Evolutionary conservation across 2,329 filamentous ascomycete genomes (phyloP).

Genomic region (Fusarium pseudograminearum): DNA sequence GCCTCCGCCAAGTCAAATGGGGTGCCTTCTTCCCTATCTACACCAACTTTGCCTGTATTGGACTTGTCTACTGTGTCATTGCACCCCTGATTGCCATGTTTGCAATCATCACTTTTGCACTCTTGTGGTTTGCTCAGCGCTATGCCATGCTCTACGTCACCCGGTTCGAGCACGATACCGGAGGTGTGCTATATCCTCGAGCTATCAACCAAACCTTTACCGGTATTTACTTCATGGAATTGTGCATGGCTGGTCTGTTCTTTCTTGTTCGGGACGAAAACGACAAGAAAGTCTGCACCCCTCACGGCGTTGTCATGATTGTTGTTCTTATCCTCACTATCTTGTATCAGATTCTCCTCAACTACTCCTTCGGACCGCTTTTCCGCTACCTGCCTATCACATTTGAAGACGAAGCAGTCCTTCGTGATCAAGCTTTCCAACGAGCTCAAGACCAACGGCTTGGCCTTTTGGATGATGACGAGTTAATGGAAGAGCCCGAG

Average conservation of each 20-base stretch:
- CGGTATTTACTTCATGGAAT: slow-evolving; percentile 93
- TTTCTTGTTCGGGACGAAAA: slow-evolving; percentile 76
- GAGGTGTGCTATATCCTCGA: slow-evolving; percentile 88
- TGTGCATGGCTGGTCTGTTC: slow-evolving; percentile 90
- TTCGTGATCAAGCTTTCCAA: slow-evolving; percentile 91
- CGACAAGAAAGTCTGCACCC: slow-evolving; percentile 68
- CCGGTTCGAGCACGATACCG: slow-evolving; percentile 89
- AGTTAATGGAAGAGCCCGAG: slow-evolving; percentile 56
- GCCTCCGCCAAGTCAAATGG: slow-evolving; percentile 83
- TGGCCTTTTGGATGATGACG: slow-evolving; percentile 67
- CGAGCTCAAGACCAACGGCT: slow-evolving; percentile 79
- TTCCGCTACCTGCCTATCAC: slow-evolving; percentile 93
- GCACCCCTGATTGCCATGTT: slow-evolving; percentile 93
- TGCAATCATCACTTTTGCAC: slow-evolving; percentile 88
- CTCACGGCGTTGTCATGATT: slow-evolving; percentile 89
- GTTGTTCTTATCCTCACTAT: slow-evolving; percentile 76
- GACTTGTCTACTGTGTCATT: slow-evolving; percentile 87
- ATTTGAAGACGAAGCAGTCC: slow-evolving; percentile 91
- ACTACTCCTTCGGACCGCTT: slow-evolving; percentile 84
- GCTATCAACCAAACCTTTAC: slow-evolving; percentile 97
- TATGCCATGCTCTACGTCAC: slow-evolving; percentile 97
- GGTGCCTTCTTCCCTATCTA: slow-evolving; percentile 96
- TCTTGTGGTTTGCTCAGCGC: slow-evolving; percentile 95
- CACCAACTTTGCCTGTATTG: slow-evolving; percentile 95
- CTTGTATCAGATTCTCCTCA: slow-evolving; percentile 83